Conservation (phyloP, 2,329 filamentous ascomycete species). For the Trichoderma asperellum region DNA sequence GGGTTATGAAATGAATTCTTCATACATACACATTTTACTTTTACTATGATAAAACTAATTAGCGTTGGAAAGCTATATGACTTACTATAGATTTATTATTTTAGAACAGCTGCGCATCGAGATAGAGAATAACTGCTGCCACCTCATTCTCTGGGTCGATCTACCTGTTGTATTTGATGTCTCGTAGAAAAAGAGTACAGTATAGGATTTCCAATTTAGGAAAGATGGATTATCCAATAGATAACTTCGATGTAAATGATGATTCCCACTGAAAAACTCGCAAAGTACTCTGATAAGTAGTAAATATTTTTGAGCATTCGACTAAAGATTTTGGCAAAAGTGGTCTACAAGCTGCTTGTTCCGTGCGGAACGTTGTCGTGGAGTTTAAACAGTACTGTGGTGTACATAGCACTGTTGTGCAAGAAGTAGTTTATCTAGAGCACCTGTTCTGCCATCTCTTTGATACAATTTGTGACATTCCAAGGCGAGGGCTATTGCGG, state of each 20-base stretch:
- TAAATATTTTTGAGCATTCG: not conserved
- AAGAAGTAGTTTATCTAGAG: too few species aligned
- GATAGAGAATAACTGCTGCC: not conserved
- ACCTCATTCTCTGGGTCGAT: not conserved
- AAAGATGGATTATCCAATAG: not conserved
- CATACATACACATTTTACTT: not conserved
- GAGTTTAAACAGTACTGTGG: too few species aligned
- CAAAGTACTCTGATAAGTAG: not conserved
- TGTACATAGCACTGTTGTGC: too few species aligned
- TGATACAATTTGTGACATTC: too few species aligned
- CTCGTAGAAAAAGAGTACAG: not conserved
- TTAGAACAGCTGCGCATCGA: not conserved
- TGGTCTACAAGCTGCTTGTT: too few species aligned
- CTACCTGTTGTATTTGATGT: not conserved
- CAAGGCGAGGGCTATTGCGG: too few species aligned
- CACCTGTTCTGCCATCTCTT: too few species aligned
- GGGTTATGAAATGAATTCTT: constrained; percentile 13
- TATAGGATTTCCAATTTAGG: not conserved
- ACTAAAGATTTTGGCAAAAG: not conserved
- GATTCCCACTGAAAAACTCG: not conserved
- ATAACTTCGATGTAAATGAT: not conserved
- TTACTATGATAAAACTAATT: not conserved
- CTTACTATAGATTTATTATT: not conserved
- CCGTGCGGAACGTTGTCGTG: too few species aligned
- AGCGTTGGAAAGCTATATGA: not conserved